Evolutionary conservation across 1,284 basidiomycete species (phyloP), one percentile per base, ranked within the genome.

Genomic region (Microstroma glucosiphilum): DNA sequence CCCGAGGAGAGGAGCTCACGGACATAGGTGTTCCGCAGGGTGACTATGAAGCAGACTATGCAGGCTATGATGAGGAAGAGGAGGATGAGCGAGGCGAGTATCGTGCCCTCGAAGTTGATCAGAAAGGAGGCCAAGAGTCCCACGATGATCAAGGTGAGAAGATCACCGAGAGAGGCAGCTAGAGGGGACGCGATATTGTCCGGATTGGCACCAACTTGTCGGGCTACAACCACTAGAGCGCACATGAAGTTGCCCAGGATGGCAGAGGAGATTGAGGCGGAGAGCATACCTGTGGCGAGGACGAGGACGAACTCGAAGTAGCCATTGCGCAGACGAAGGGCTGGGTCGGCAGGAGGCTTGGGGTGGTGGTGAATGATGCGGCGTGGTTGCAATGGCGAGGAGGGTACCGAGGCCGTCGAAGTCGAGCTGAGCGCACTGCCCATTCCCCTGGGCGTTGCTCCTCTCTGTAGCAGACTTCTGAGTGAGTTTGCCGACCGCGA

Each of bases 101-200:
- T 69, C 0, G 80, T 80, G 13, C 80, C 77, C 63, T 76, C 69
- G 60, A 80, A 80, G 40, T 68, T 67, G 30, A 78, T 71, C 43
- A 82, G 70, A 1, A 72, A 65, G 6, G 73, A 74, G 0, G 72
- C 71, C 51, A 81, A 63, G 8, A 81, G 63, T 8, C 78, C 80
- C 7, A 82, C 69, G 41, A 82, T 67, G 7, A 77, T 77, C n/a
- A 82, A 85, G 0, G 94, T 96, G 59, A 96, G 84, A 37, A 98
- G 83, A 76, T 97, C 94, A 9, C 94, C 93, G 0, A 97, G 84
- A 68, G 91, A 93, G 1, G 91, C 87, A 0, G 94, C 94, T 6
- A 97, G 83, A 0, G 94, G 92, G 0, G 93, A 91, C 2, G 92
- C 90, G 68, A 97, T 94, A 78, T 97, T 97, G 77, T 96, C 92